Evolutionary conservation across 768 basidiomycete genomes (phyloP), one percentile per base, ranked within the genome.

Genomic region (Termitomyces sp.): DNA sequence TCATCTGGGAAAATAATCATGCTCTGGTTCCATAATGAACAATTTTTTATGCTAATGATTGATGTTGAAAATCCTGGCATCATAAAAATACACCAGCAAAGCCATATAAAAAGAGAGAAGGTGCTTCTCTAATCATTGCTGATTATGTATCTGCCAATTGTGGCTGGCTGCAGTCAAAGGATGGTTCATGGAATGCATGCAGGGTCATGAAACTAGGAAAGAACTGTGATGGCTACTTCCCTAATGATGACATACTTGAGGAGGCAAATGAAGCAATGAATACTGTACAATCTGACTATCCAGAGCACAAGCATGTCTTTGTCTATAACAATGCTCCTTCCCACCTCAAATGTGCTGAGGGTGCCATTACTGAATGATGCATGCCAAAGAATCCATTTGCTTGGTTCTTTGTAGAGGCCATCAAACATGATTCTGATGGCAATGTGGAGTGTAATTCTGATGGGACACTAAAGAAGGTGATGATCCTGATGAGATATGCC

Each of bases 101-200:
- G n/a, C 73, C 71, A 20, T 61, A 70, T 15, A 54, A 66, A 40
- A 75, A 75, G 45, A 72, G 73, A 3, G 71, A 75, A 20, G 57
- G 73, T 1, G 61, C 56, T 0, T 75, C 74, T 3, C 47, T 72
- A 11, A 77, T 77, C 74, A 66, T 76, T 17, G 70, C 73, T 0
- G 70, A 77, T 56, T 75, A 72, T 64, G 71, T 77, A 0, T 76
- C 71, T 2, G 62, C 74, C 0, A 70, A 75, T 43, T 71, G 68
- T 46, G 68, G 70, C 52, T 67, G 68, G 69, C 25, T 58, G 29
- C 8, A 61, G 12, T 65, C 64, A 1, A 6, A 4, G 61, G 54
- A 60, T 68, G 51, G 48, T 62, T 34, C 61, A 72, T 56, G 20
- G 2, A 40, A 3, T 45, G 59, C 59, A 20, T 20, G 20, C 0